Evolutionary conservation across 345 rosid species (phyloP).

Genomic region (Aquilaria malaccensis): DNA sequence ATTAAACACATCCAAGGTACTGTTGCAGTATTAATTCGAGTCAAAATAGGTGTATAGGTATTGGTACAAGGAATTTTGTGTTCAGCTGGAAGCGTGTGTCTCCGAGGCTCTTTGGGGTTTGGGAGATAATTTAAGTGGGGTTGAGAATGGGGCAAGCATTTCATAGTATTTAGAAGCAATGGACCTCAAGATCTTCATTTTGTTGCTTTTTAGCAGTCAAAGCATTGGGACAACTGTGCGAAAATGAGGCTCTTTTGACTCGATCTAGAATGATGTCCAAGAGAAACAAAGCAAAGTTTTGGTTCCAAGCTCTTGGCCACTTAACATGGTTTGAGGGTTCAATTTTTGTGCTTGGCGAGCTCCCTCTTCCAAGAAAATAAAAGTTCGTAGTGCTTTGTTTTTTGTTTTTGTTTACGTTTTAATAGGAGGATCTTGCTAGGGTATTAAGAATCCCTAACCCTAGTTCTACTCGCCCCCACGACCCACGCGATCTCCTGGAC

Average conservation of each 20-base stretch:
- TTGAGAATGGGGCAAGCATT: background rate
- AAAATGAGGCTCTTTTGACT: slow-evolving; percentile 45
- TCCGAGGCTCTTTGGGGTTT: slow-evolving; percentile 20
- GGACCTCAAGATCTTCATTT: slow-evolving; percentile 26
- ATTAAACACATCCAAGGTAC: too few species aligned
- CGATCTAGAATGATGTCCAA: slow-evolving; percentile 51
- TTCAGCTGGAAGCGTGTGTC: slow-evolving; percentile 10
- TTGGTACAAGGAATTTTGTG: slow-evolving; percentile 24
- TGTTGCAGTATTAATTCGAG: too few species aligned
- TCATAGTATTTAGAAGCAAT: slow-evolving; percentile 15
- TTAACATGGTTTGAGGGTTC: slow-evolving; percentile 10
- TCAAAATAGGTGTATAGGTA: slow-evolving; percentile 7
- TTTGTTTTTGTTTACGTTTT: slow-evolving; percentile 19
- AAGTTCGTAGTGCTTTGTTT: too few species aligned
- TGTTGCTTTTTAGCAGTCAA: slow-evolving; percentile 34
- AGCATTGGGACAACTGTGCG: slow-evolving; percentile 20
- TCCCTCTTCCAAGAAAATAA: background rate
- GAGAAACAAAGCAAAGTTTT: slow-evolving; percentile 24
- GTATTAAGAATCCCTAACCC: slow-evolving; percentile 10
- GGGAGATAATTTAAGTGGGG: slow-evolving; percentile 1
- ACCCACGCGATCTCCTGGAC: slow-evolving; percentile 35
- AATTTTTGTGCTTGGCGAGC: slow-evolving; percentile 11
- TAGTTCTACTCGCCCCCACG: slow-evolving; percentile 10
- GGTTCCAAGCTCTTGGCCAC: slow-evolving; percentile 14
- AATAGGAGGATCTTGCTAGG: slow-evolving; percentile 37